Evolutionary conservation across 176 grass and related monocot genomes (phyloP).

Genomic region (Oryza glumipatula): DNA sequence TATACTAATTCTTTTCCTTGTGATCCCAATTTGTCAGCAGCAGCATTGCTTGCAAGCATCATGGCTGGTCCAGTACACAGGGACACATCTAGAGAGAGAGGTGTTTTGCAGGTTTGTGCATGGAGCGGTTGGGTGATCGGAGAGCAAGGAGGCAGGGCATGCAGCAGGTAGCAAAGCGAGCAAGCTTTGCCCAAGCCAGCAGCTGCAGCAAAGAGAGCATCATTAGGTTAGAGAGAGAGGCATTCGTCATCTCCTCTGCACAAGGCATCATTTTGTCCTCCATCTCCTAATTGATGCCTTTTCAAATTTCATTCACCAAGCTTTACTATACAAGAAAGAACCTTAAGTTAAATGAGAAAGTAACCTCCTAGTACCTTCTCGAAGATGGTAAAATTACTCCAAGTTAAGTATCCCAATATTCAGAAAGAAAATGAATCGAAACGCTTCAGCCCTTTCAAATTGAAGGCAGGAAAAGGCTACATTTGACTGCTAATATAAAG

Average conservation of each 20-base stretch:
- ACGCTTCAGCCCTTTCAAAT: too few relatives aligned
- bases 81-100: neutral
- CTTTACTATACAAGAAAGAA: neutral
- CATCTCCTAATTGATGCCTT: neutral
- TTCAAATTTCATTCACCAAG: neutral
- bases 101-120: neutral
- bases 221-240: neutral
- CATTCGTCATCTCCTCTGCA: conserved; percentile 9
- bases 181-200: conserved; percentile 4
- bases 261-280: conserved; percentile 19
- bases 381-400: too few relatives aligned
- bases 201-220: neutral
- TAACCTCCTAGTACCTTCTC: too few relatives aligned
- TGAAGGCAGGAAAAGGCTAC: too few relatives aligned
- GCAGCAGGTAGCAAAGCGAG: neutral
- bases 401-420: too few relatives aligned
- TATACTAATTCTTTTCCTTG: neutral
- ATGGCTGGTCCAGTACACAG: neutral
- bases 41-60: neutral
- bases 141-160: conserved; percentile 1
- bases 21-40: conserved; percentile 11
- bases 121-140: neutral
- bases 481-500: too few relatives aligned
- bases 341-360: too few relatives aligned
- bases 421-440: too few relatives aligned